Percentiles rank a stretch among this genome's conserved stretches.
These are phyloP conservation scores for Blepharisma stoltei DNA, from an alignment of 73 alveolate genomes.

Conservation along the genomic window DNA sequence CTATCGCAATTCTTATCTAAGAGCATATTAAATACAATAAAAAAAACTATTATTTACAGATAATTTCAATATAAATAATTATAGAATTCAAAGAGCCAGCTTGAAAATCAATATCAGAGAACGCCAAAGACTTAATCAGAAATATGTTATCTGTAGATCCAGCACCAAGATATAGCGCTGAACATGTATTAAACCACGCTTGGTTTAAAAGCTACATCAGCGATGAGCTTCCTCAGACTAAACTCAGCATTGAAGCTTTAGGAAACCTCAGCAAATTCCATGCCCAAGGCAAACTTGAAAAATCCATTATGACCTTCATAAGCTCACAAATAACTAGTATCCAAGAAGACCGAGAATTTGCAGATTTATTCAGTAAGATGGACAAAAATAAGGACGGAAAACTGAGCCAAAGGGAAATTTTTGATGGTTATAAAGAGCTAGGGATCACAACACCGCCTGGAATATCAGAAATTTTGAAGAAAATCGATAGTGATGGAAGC, in stretches of 20 bases:
- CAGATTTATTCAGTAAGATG: conserved; percentile 26
- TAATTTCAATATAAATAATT: too few relatives aligned
- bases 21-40: too few relatives aligned
- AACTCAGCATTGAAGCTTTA: neutral
- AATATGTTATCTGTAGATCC: conserved; percentile 45
- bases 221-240: neutral
- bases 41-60: too few relatives aligned
- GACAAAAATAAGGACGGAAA: conserved; percentile 42
- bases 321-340: neutral
- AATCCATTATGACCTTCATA: neutral
- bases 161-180: conserved; percentile 39
- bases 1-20: too few relatives aligned
- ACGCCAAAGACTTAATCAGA: conserved; percentile 55
- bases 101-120: conserved; percentile 43
- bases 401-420: conserved; percentile 23
- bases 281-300: neutral
- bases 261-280: conserved; percentile 13
- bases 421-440: neutral
- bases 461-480: conserved; percentile 19
- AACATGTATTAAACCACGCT: conserved; percentile 20
- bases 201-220: conserved; percentile 23
- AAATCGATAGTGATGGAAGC: conserved; percentile 44
- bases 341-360: conserved; percentile 14
- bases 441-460: conserved; percentile 3
- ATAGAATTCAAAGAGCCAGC: neutral